Conservation (phyloP, 208 protist species). For the Jaenimonas drosophilae region DNA sequence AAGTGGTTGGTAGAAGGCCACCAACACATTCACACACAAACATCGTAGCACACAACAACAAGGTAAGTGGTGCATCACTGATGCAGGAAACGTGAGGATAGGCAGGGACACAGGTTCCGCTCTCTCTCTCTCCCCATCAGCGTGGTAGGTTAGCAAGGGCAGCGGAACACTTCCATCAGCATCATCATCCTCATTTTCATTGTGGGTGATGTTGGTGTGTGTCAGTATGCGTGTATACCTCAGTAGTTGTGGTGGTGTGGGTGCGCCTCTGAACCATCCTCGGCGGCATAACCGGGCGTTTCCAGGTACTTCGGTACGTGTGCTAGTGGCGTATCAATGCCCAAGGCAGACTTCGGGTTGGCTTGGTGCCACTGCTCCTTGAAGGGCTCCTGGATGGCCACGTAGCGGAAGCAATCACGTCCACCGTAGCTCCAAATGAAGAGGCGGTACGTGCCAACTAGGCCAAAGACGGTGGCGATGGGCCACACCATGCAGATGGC, state of each 20-base stretch:
- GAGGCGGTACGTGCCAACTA: slow-evolving; percentile 59
- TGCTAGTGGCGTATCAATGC: slow-evolving; percentile 73
- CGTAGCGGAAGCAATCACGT: slow-evolving; percentile 80
- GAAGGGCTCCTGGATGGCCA: slow-evolving; percentile 77
- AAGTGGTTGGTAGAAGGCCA: no score
- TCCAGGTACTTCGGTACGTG: slow-evolving; percentile 80
- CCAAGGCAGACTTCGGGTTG: slow-evolving; percentile 70
- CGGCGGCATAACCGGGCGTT: slow-evolving; percentile 45
- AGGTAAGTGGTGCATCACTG: no score
- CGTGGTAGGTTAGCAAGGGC: no score
- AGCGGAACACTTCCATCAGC: no score
- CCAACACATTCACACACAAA: no score
- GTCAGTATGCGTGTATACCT: not conserved
- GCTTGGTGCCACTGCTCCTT: slow-evolving; percentile 82
- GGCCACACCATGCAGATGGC: slow-evolving; percentile 82
- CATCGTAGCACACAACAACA: no score
- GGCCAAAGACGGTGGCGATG: slow-evolving; percentile 38
- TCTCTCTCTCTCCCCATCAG: no score
- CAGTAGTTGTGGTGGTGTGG: slow-evolving; percentile 70
- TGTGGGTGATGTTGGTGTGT: no score
- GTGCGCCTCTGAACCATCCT: slow-evolving; percentile 22
- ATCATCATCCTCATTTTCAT: no score
- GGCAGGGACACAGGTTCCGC: no score
- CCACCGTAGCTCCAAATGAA: slow-evolving; percentile 88
- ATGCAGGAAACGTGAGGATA: no score